These are phyloP conservation scores for Teratosphaeria nubilosa DNA, from an alignment of 2,329 filamentous ascomycete species.

Conservation along the genomic window DNA sequence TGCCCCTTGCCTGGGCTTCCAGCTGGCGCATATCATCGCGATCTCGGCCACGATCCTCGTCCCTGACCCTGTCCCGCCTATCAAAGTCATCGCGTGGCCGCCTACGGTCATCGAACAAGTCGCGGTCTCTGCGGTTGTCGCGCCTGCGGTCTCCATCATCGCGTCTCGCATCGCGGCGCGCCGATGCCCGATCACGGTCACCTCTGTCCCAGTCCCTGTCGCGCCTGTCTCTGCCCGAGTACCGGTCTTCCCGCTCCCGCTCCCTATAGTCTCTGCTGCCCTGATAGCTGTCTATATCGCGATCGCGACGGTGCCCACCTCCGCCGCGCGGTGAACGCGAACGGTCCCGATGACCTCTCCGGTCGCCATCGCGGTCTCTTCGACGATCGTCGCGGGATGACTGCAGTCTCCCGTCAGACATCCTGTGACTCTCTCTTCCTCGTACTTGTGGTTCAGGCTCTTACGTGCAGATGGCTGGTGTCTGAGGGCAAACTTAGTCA, in stretches of 20 bases:
- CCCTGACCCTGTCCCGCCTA: constrained; percentile 7
- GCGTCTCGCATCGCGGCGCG: constrained; percentile 48
- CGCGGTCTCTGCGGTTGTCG: constrained; percentile 40
- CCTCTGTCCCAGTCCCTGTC: constrained; percentile 13
- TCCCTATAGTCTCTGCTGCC: constrained; percentile 88
- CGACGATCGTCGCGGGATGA: constrained; percentile 39
- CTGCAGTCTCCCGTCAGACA: constrained; percentile 31
- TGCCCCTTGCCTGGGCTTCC: constrained; percentile 39
- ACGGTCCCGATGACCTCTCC: constrained; percentile 51
- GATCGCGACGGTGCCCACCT: constrained; percentile 58
- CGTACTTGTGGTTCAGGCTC: constrained; percentile 14
- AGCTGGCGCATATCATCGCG: constrained; percentile 27
- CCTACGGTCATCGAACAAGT: constrained; percentile 19
- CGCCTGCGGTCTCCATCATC: constrained; percentile 46
- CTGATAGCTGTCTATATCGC: constrained; percentile 80
- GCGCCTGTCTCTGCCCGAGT: constrained; percentile 44
- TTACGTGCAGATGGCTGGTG: constrained; percentile 14
- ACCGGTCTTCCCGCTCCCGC: constrained; percentile 86
- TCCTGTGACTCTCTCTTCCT: constrained; percentile 14
- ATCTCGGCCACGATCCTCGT: constrained; percentile 27
- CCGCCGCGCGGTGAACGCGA: constrained; percentile 79
- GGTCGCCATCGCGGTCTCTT: constrained; percentile 33
- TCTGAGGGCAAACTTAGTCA: background rate
- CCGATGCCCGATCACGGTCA: constrained; percentile 45
- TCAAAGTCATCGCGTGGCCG: constrained; percentile 38